Conservation (phyloP, 2,329 filamentous ascomycete species). For the Aaosphaeria pasadenensis region DNA sequence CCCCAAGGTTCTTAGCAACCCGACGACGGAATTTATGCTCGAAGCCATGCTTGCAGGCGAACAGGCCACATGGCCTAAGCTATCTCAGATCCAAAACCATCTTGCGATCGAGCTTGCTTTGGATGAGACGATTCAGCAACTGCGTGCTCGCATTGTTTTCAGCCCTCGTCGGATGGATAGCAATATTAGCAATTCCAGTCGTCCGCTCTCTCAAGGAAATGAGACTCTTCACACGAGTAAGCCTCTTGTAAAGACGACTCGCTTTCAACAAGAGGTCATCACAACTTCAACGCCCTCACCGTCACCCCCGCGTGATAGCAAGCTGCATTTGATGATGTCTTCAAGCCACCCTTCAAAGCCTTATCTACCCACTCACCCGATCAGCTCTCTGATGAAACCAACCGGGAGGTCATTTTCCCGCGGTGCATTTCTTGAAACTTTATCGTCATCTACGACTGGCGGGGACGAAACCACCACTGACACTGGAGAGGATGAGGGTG, state of each 20-base stretch:
- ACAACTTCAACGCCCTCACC: constrained; percentile 12
- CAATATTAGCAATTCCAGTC: constrained; percentile 18
- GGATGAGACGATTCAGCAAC: constrained; percentile 67
- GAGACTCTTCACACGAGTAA: constrained; percentile 13
- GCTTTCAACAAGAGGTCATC: constrained; percentile 17
- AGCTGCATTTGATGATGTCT: not conserved
- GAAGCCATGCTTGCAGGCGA: constrained; percentile 75
- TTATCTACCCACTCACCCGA: constrained; percentile 13
- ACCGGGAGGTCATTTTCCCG: constrained; percentile 3
- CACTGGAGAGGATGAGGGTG: constrained; percentile 12
- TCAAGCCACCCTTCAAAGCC: constrained; percentile 4
- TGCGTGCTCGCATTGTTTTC: constrained; percentile 68
- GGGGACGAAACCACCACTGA: constrained; percentile 26
- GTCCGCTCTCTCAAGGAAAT: constrained; percentile 26
- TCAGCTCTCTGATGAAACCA: constrained; percentile 3
- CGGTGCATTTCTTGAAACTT: constrained; percentile 12
- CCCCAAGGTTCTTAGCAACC: constrained; percentile 76
- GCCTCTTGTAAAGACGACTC: constrained; percentile 19
- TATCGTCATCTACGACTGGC: constrained; percentile 28
- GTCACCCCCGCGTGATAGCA: not conserved
- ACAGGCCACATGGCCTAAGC: constrained; percentile 85
- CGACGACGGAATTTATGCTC: constrained; percentile 81
- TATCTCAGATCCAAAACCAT: constrained; percentile 80
- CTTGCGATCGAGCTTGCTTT: constrained; percentile 86
- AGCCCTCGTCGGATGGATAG: constrained; percentile 58